Conservation (phyloP, 192 early-diverging fungal species). For the Endogone sp. region DNA sequence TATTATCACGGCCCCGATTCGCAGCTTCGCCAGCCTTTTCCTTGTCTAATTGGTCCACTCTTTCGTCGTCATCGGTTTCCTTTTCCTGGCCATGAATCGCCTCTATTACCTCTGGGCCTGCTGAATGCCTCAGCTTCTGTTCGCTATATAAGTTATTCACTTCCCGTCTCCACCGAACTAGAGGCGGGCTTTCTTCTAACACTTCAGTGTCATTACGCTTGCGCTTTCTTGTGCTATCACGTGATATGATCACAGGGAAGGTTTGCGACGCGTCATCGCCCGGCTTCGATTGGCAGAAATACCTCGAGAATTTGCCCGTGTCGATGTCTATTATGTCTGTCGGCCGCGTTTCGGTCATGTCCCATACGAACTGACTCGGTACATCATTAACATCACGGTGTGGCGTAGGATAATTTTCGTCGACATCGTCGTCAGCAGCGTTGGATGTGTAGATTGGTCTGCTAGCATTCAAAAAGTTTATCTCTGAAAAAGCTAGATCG, state of each 20-base stretch:
- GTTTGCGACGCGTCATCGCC: neutral
- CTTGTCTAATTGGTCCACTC: too few species aligned
- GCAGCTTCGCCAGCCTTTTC: neutral
- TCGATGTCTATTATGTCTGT: neutral
- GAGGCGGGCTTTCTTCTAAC: neutral
- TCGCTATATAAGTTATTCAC: neutral
- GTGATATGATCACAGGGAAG: too few species aligned
- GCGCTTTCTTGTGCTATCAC: neutral
- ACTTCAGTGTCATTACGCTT: neutral
- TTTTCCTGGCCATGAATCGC: neutral
- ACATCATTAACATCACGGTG: neutral
- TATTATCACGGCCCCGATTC: neutral
- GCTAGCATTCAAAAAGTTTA: neutral
- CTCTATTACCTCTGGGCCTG: neutral
- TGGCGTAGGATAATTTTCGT: neutral
- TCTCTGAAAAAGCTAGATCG: neutral
- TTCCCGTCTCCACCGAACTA: neutral
- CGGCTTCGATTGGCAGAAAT: neutral
- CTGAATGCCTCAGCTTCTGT: neutral
- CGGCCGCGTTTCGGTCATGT: neutral
- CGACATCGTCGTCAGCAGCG: neutral
- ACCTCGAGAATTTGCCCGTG: neutral
- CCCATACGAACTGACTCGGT: neutral
- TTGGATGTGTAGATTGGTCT: neutral
- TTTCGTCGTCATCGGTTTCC: neutral